Evolutionary conservation across 2,329 filamentous ascomycete genomes (phyloP), one percentile per base, ranked within the genome.

Genomic region (Cadophora gregata): DNA sequence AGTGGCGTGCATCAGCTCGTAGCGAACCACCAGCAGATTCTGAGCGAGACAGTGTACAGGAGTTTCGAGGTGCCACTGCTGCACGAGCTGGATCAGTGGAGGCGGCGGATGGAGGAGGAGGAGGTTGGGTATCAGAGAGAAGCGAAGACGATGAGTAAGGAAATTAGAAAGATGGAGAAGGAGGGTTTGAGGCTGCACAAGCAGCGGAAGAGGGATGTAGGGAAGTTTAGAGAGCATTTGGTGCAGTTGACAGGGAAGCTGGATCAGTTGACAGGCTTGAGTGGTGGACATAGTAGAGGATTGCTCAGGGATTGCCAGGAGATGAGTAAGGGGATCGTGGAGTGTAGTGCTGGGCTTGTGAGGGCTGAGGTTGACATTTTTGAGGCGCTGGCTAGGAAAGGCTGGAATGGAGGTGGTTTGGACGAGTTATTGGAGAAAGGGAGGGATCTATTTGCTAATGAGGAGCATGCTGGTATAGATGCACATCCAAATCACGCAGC

Each of bases 301-400:
- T 72, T 90, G 70, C 77, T 90, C 63, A 79, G 86, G 66, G 88
- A 90, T 75, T 87, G 86, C 74, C 88, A 90, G 77, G 87, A 89
- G 71, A 88, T 87, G 70, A 89, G 86, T 72, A 81, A 78, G 29
- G 81, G 82, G 70, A 89, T 90, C 71, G 83, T 89, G 21, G 88
- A 90, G 65, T 86, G 87, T 21, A 85, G 86, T 73, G 89, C 88
- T 73, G 87, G 85, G 68, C 81, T 91, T 12, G 88, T 90, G 14
- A 81, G 88, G 21, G 88, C 88, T 63, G 88, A 91, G 78, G 86
- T 91, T 24, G 88, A 91, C 77, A 90, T 91, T 31, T 90, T 90
- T 66, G 88, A 91, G 79, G 82, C 85, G 27, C 78, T 91, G 27
- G 88, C 88, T 24, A 80, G 87, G 67, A 91, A 91, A 73, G 88